Percentiles rank a stretch among this genome's conserved stretches.
Evolutionary conservation across 768 basidiomycete species (phyloP).

Genomic region (Kwoniella dendrophila): DNA sequence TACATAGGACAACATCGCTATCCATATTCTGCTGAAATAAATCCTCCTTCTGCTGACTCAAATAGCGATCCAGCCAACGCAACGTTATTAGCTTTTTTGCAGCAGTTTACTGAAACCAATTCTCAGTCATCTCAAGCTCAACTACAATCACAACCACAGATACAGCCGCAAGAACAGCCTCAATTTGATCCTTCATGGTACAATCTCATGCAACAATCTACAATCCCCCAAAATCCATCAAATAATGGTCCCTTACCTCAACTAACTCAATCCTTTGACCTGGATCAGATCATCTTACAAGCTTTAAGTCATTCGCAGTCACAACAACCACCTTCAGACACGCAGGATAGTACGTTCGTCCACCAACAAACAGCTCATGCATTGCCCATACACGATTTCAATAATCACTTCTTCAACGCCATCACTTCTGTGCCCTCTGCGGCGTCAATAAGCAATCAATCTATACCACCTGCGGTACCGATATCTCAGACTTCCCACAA

Average conservation of each 20-base stretch:
- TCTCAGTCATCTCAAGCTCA: background rate
- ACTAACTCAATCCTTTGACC: constrained; percentile 5
- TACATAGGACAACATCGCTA: too few relatives aligned
- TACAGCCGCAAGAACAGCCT: background rate
- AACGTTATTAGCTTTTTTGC: background rate
- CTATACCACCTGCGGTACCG: too few relatives aligned
- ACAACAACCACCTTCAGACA: background rate
- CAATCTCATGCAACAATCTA: background rate
- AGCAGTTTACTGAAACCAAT: background rate
- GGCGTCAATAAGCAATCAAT: too few relatives aligned
- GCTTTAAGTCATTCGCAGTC: constrained; percentile 1
- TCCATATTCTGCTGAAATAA: background rate
- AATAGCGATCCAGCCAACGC: background rate
- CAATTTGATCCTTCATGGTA: constrained; percentile 7
- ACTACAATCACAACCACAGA: background rate
- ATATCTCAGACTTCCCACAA: too few relatives aligned
- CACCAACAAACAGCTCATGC: too few relatives aligned
- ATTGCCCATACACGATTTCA: too few relatives aligned
- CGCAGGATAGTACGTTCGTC: too few relatives aligned
- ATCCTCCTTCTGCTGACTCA: too few relatives aligned
- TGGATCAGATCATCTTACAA: constrained; percentile 16
- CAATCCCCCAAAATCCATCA: background rate
- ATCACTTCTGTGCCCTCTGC: too few relatives aligned
- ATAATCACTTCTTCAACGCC: too few relatives aligned
- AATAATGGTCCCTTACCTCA: constrained; percentile 8